Conservation (phyloP, 73 alveolate species). For the Blepharisma japonicum region DNA sequence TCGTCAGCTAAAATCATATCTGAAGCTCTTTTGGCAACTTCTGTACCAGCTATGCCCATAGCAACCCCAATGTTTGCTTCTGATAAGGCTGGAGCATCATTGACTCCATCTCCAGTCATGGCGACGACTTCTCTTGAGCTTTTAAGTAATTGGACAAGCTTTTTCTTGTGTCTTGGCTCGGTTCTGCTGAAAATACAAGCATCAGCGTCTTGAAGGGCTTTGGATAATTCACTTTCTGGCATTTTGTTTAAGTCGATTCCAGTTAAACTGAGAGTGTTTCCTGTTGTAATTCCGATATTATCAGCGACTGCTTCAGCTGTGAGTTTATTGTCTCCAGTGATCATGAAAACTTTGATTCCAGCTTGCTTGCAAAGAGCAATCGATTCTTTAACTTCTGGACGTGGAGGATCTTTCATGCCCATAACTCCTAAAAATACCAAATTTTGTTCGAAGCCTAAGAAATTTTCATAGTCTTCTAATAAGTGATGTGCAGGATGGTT, state of each 20-base stretch:
- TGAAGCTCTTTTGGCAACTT: slow-evolving; percentile 99
- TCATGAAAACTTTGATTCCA: slow-evolving; percentile 96
- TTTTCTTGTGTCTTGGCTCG: slow-evolving; percentile 82
- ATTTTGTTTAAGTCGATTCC: slow-evolving; percentile 72
- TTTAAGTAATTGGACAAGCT: slow-evolving; percentile 5
- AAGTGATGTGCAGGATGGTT: slow-evolving; percentile 48
- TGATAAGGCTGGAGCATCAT: slow-evolving; percentile 99
- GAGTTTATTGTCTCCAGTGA: slow-evolving; percentile 94
- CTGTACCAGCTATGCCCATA: slow-evolving; percentile 99
- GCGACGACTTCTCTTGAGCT: slow-evolving; percentile 73
- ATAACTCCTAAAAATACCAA: slow-evolving; percentile 85
- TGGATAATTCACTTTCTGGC: slow-evolving; percentile 34
- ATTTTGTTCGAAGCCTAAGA: slow-evolving; percentile 45
- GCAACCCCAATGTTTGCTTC: slow-evolving; percentile 99
- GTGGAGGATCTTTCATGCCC: slow-evolving; percentile 93
- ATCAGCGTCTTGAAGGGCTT: slow-evolving; percentile 31
- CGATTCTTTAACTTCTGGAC: slow-evolving; percentile 90
- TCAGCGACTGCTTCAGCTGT: slow-evolving; percentile 96
- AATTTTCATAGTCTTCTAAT: slow-evolving; percentile 48
- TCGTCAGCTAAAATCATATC: slow-evolving; percentile 99
- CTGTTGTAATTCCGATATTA: slow-evolving; percentile 76
- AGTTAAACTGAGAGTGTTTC: slow-evolving; percentile 57
- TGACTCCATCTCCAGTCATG: slow-evolving; percentile 99
- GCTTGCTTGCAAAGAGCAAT: slow-evolving; percentile 91
- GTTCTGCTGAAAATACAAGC: slow-evolving; percentile 87